Percentiles rank a stretch among this genome's conserved stretches.
Conservation (phyloP, 1,284 basidiomycete genomes). For the Sporisorium iseilematis-ciliati region DNA sequence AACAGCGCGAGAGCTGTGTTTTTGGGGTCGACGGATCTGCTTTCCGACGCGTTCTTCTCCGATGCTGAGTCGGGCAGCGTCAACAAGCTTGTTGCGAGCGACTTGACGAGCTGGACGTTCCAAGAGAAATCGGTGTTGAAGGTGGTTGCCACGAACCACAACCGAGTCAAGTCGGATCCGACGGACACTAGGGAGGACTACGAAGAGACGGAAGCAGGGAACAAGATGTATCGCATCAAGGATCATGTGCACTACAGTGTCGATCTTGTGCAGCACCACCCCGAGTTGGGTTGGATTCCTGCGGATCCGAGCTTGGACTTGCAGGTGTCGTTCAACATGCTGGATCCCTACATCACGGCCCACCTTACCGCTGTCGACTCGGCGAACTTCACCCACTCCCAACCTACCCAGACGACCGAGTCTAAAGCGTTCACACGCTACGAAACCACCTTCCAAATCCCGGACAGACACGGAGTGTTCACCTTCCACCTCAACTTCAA, state of each 20-base stretch:
- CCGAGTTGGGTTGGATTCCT: conserved; percentile 78
- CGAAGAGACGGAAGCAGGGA: conserved; percentile 71
- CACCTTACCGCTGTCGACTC: conserved; percentile 36
- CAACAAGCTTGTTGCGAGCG: conserved; percentile 80
- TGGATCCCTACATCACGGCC: conserved; percentile 76
- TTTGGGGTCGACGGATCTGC: conserved; percentile 82
- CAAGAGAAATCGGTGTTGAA: conserved; percentile 85
- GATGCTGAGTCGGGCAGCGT: conserved; percentile 69
- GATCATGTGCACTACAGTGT: conserved; percentile 81
- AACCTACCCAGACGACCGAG: neutral
- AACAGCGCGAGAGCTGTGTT: conserved; percentile 82
- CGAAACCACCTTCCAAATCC: conserved; percentile 82
- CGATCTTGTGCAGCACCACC: conserved; percentile 77
- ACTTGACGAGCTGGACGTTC: conserved; percentile 90
- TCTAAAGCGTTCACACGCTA: conserved; percentile 73
- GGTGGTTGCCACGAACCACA: conserved; percentile 80
- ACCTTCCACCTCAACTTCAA: conserved; percentile 92
- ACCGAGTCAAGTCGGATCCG: conserved; percentile 75
- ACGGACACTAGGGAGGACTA: conserved; percentile 61
- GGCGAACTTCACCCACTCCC: conserved; percentile 14
- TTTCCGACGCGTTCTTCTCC: conserved; percentile 72
- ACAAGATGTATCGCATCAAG: conserved; percentile 84
- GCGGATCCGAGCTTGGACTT: conserved; percentile 80
- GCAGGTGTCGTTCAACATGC: conserved; percentile 96
- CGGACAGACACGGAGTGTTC: conserved; percentile 97